phyloP scores from a whole-genome alignment of 352 stramenopile species.

The Saprolegnia parasitica region DNA sequence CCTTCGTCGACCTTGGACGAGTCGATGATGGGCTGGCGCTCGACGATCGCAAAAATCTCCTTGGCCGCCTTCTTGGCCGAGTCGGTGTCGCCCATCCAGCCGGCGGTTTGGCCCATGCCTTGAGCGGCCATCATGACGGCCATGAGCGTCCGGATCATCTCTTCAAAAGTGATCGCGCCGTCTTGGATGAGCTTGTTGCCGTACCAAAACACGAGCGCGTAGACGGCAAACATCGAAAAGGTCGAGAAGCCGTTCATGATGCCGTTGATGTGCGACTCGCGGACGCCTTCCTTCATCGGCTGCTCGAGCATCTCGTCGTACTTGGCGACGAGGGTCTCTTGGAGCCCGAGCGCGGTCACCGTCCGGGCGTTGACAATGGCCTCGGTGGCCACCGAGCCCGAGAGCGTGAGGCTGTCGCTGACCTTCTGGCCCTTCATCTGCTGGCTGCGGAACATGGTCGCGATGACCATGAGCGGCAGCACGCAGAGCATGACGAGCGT shows the following conservation, averaged over 20 bases:
- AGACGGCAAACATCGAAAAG: conserved; percentile 46
- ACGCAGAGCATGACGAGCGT: conserved; percentile 59
- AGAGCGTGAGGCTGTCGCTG: conserved; percentile 24
- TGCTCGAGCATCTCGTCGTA: conserved; percentile 35
- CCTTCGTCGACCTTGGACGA: conserved; percentile 37
- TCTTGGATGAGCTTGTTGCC: conserved; percentile 43
- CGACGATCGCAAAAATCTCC: conserved; percentile 38
- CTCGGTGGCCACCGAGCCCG: conserved; percentile 32
- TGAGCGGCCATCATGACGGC: conserved; percentile 48
- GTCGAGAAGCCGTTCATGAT: conserved; percentile 67
- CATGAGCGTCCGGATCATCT: conserved; percentile 54
- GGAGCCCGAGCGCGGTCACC: conserved; percentile 33
- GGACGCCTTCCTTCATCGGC: conserved; percentile 33
- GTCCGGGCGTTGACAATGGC: conserved; percentile 36
- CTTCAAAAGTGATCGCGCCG: conserved; percentile 37
- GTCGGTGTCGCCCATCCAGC: conserved; percentile 35
- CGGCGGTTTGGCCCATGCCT: conserved; percentile 34
- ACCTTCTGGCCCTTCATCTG: conserved; percentile 33
- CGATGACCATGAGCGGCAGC: conserved; percentile 55
- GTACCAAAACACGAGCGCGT: conserved; percentile 58
- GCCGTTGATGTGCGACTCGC: conserved; percentile 42
- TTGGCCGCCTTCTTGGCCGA: conserved; percentile 31
- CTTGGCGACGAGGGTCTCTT: conserved; percentile 26
- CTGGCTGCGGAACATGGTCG: conserved; percentile 33
- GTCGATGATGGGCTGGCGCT: conserved; percentile 39